Evolutionary conservation across 2,329 filamentous ascomycete species (phyloP).

Genomic region (Stenocarpella maydis): DNA sequence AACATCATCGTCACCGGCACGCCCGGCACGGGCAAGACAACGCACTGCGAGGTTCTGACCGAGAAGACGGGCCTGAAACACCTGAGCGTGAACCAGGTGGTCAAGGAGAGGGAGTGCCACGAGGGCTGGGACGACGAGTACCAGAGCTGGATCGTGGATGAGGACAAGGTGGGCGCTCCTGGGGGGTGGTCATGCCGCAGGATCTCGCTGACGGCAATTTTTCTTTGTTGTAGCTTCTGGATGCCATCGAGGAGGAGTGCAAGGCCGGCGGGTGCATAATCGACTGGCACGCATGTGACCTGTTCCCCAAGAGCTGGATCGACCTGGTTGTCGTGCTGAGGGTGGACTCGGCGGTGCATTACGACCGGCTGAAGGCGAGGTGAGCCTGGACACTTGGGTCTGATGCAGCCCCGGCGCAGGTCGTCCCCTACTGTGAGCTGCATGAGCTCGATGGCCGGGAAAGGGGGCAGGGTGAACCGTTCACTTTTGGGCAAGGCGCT

Average conservation of each 20-base stretch:
- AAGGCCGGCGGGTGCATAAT: conserved; percentile 85
- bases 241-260: conserved; percentile 85
- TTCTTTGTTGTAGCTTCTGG: conserved; percentile 70
- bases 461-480: not conserved
- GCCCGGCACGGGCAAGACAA: conserved; percentile 94
- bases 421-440: not conserved
- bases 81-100: conserved; percentile 87
- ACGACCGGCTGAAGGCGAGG: conserved; percentile 82
- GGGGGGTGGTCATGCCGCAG: not conserved
- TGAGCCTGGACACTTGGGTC: conserved; percentile 45
- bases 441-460: not conserved
- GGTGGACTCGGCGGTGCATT: conserved; percentile 80
- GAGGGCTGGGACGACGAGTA: conserved; percentile 88
- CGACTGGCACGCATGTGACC: conserved; percentile 97
- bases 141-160: conserved; percentile 91
- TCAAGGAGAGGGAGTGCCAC: conserved; percentile 87
- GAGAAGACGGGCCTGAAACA: conserved; percentile 80
- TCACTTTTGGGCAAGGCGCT: not conserved
- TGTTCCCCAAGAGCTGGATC: conserved; percentile 93
- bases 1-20: conserved; percentile 97
- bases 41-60: conserved; percentile 84
- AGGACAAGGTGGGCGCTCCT: conserved; percentile 77
- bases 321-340: conserved; percentile 93
- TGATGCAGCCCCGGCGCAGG: not conserved
- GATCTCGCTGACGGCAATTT: conserved; percentile 31